phyloP scores from a whole-genome alignment of 1,139 yeast genomes.

The Candida sojae region DNA sequence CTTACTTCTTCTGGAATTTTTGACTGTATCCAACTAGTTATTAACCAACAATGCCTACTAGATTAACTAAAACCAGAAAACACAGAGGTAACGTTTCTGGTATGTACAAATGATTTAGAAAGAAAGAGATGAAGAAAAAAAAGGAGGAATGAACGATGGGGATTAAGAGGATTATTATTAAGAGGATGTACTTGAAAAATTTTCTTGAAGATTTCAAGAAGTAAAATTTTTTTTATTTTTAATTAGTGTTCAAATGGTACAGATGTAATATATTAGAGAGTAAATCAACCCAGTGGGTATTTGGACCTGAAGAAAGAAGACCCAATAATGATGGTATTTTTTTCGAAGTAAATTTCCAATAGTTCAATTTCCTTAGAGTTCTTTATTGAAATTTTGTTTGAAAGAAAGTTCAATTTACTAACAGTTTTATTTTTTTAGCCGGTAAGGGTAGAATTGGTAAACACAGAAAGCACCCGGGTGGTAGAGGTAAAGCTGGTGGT shows the following conservation, averaged over 20 bases:
- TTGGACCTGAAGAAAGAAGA: too few species aligned
- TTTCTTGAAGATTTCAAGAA: neutral
- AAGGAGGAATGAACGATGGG: neutral
- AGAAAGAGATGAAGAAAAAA: neutral
- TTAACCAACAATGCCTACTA: constrained; percentile 84
- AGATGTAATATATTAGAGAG: too few species aligned
- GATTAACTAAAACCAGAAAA: constrained; percentile 99
- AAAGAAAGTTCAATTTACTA: constrained; percentile 23
- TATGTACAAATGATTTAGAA: constrained; percentile 47
- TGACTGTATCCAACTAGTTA: constrained; percentile 6
- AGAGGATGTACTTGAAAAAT: too few species aligned
- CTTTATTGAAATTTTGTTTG: too few species aligned
- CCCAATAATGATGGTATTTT: too few species aligned
- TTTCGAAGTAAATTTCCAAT: too few species aligned
- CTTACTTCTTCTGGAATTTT: constrained; percentile 10
- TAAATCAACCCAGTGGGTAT: too few species aligned
- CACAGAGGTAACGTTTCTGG: constrained; percentile 99
- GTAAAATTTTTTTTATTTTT: too few species aligned
- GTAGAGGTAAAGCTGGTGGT: constrained; percentile 99
- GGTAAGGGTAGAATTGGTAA: constrained; percentile 99
- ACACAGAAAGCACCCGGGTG: constrained; percentile 99
- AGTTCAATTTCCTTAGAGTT: too few species aligned
- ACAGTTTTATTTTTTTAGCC: constrained; percentile 56
- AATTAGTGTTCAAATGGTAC: too few species aligned
- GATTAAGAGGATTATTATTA: neutral